Evolutionary conservation across 225 moss, liverwort and hornwort genomes (phyloP).

Genomic region (Sphagnum contortum): DNA sequence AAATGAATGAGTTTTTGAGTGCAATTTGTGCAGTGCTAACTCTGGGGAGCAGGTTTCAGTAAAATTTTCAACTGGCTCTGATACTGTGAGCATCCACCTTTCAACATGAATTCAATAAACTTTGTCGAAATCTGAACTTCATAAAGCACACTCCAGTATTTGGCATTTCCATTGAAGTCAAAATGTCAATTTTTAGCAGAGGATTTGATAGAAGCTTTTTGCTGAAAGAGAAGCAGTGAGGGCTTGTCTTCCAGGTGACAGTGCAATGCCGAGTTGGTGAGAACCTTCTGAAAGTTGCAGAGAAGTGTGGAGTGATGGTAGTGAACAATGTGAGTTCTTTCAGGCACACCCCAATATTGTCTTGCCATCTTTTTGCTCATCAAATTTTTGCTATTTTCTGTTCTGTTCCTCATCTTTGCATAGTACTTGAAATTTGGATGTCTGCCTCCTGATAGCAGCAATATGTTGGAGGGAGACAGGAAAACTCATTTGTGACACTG

Average conservation of each 20-base stretch:
- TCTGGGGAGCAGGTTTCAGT: conserved; percentile 65
- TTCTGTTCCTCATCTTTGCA: too few relatives aligned
- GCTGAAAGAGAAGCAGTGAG: conserved; percentile 53
- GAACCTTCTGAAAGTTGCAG: conserved; percentile 84
- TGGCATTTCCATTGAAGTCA: too few relatives aligned
- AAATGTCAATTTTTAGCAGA: conserved; percentile 53
- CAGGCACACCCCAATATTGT: conserved; percentile 1
- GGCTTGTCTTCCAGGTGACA: conserved; percentile 34
- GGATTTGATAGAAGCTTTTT: conserved; percentile 60
- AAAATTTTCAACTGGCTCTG: conserved; percentile 56
- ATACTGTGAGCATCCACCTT: conserved; percentile 36
- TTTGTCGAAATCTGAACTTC: too few relatives aligned
- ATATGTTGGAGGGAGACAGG: too few relatives aligned
- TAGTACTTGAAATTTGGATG: too few relatives aligned
- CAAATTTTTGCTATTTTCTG: not conserved
- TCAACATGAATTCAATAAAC: not conserved
- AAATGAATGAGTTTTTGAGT: too few relatives aligned
- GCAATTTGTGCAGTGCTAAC: conserved; percentile 33
- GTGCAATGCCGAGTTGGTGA: conserved; percentile 68
- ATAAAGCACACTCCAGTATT: too few relatives aligned
- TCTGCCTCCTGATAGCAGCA: too few relatives aligned
- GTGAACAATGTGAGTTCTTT: conserved; percentile 46
- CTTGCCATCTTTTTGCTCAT: not conserved
- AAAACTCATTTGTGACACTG: too few relatives aligned
- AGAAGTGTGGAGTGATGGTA: conserved; percentile 62